Conservation (phyloP, 1,139 yeast genomes). For the Trichomonascaceae sp. region DNA sequence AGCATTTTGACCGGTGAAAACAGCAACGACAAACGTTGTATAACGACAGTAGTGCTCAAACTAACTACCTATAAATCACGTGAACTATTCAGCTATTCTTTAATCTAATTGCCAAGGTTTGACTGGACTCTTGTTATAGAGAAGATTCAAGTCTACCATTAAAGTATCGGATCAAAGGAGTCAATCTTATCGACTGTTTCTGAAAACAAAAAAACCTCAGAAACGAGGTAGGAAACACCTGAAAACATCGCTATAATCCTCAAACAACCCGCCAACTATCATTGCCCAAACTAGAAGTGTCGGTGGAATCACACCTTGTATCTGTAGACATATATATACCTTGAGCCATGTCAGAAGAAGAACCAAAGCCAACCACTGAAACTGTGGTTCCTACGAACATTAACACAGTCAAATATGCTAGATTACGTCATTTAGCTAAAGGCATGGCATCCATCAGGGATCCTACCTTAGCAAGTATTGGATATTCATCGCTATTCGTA, state of each 20-base stretch:
- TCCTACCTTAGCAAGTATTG: conserved; percentile 24
- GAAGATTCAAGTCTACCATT: neutral
- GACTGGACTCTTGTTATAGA: neutral
- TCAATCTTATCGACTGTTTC: neutral
- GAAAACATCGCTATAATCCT: too few species aligned
- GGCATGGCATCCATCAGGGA: conserved; percentile 17
- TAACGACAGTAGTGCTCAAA: neutral
- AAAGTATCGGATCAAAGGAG: neutral
- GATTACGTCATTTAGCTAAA: conserved; percentile 5
- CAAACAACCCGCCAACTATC: neutral
- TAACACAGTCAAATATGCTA: neutral
- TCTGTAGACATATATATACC: neutral
- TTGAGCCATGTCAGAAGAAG: neutral
- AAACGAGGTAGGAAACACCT: neutral
- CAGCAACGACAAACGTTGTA: neutral
- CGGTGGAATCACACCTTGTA: neutral
- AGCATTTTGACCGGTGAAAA: neutral
- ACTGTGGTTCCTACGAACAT: neutral
- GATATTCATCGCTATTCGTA: conserved; percentile 26
- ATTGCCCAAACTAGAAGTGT: neutral
- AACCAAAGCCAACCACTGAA: neutral
- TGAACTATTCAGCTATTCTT: neutral
- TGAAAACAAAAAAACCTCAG: neutral
- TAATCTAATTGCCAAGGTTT: neutral
- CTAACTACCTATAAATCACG: neutral